These are phyloP conservation scores for Aspergillus incahuasiensis DNA, from an alignment of 495 filamentous ascomycete species.

Conservation along the genomic window DNA sequence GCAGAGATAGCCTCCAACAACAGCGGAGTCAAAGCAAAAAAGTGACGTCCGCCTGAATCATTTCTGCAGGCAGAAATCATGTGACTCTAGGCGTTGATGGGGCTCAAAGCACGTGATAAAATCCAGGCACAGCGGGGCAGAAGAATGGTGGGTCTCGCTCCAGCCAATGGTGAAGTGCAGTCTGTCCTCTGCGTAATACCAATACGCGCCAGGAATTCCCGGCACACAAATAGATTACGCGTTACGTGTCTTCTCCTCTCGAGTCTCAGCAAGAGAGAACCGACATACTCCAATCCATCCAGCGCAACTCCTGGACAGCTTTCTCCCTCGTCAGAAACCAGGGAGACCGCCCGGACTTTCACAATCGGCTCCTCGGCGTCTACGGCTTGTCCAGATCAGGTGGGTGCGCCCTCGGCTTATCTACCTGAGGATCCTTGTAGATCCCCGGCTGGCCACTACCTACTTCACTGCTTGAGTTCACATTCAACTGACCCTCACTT, in stretches of 20 bases:
- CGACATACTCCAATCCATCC: neutral
- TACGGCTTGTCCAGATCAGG: neutral
- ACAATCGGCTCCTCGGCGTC: constrained; percentile 5
- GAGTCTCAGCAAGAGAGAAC: neutral
- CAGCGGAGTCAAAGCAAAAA: constrained; percentile 16
- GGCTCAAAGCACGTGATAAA: constrained; percentile 15
- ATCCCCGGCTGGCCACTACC: neutral
- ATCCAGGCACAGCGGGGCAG: constrained; percentile 1
- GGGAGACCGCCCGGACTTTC: neutral
- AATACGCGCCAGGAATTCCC: constrained; percentile 7
- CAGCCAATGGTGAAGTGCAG: constrained; percentile 36
- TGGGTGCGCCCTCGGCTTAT: constrained; percentile 3
- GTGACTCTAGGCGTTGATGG: constrained; percentile 14
- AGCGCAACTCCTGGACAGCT: constrained; percentile 24
- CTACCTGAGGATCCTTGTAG: neutral
- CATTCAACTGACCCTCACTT: neutral
- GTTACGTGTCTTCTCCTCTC: constrained; percentile 4
- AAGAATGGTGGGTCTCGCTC: neutral
- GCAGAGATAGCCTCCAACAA: neutral
- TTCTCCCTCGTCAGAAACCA: constrained; percentile 10
- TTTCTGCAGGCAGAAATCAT: constrained; percentile 24
- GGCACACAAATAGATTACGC: constrained; percentile 8
- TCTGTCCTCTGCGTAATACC: constrained; percentile 36
- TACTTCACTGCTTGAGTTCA: neutral
- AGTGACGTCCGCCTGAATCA: constrained; percentile 28